Evolutionary conservation across 345 rosid genomes (phyloP), one percentile per base, ranked within the genome.

Genomic region (Punica granatum): DNA sequence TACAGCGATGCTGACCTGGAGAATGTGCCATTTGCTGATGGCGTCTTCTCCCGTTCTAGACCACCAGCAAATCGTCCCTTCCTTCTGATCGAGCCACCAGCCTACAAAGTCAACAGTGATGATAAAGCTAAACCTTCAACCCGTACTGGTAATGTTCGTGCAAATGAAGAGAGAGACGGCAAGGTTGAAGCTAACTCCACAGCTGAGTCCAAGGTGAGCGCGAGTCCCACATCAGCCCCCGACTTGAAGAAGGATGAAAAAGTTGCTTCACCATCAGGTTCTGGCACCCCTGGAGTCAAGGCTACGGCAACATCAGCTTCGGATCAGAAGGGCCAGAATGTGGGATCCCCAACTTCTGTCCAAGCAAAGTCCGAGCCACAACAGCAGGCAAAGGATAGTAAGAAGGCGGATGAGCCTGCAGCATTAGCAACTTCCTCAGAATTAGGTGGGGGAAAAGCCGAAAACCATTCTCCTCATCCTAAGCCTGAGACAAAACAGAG

Each of bases 1-100:
- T 85, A 89, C 76, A 65, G 77, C 0, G 96, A 90, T 60, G 73
- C 89, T 64, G 97, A 90, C 63, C 68, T 87, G 76, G 98, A 90
- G 41, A 84, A 74, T 49, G 68, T 82, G 64, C 89, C 85, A 58
- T 88, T 83, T 80, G 80, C 89, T 54, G 96, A 90, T 71, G 70
- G 81, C 6, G 54, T 72, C 70, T 87, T 78, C 73, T 70, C 81
- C 46, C 82, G 66, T 51, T 70, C 87, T 18, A 53, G 84, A 80
- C 86, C 87, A 64, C 70, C 85, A 34, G 73, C 76, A 64, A 78
- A 84, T 74, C 88, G 84, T 67, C 85, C 90, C 21, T 70, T 75
- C 51, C 82, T 93, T 71, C 82, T 93, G 61, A 85, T 86, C 33
- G 97, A 93, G 59, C 90, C 98, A 18, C 48, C 66, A 5, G 43